Percentiles rank a stretch among this genome's conserved stretches.
Conservation (phyloP, 345 rosid species). For the Eucalyptus decipiens region DNA sequence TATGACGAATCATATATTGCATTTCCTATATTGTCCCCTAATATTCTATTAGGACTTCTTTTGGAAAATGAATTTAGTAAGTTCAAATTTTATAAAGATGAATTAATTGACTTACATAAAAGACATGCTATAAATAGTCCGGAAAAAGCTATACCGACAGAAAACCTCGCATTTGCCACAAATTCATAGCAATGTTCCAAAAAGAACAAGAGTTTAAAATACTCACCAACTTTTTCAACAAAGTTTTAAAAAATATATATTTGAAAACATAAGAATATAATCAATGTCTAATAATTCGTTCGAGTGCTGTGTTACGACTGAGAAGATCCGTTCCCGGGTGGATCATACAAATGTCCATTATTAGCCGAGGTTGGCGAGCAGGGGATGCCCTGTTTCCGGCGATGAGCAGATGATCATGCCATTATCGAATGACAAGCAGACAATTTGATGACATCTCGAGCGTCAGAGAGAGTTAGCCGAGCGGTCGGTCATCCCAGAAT, state of each 20-base stretch:
- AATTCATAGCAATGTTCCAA: not conserved
- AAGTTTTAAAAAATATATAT: not conserved
- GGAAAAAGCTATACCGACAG: too few species aligned
- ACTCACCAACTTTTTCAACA: not conserved
- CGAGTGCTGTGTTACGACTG: not conserved
- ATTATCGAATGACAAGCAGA: not conserved
- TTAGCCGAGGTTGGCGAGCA: not conserved
- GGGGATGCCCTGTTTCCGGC: not conserved
- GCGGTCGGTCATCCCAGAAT: not conserved
- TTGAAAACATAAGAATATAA: not conserved
- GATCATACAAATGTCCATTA: not conserved
- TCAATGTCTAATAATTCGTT: not conserved
- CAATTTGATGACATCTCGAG: not conserved
- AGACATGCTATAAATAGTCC: fast-evolving
- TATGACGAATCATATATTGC: too few species aligned
- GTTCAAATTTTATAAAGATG: not conserved
- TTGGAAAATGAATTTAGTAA: not conserved
- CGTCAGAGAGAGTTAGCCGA: not conserved
- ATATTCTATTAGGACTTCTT: not conserved
- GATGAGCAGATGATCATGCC: not conserved
- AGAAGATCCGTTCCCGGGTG: not conserved
- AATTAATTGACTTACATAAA: fast-evolving
- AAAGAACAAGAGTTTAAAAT: not conserved
- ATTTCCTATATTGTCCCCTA: not conserved
- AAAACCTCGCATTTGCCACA: fast-evolving